phyloP scores from a whole-genome alignment of 2,329 filamentous ascomycete genomes.

The Colletotrichum navitas region DNA sequence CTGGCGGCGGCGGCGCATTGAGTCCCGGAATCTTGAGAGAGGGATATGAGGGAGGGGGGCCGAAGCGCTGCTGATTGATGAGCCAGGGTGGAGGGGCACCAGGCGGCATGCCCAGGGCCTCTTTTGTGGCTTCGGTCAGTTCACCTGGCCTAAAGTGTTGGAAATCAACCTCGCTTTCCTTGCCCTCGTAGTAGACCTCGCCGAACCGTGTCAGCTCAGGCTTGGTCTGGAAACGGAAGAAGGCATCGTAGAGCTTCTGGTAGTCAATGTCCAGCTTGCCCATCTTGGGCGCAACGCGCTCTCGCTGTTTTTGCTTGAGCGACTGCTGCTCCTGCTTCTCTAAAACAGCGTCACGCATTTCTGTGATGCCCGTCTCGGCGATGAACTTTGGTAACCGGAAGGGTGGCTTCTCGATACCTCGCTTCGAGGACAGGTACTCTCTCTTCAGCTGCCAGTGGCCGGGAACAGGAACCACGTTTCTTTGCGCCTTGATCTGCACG shows the following conservation, averaged over 20 bases:
- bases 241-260: conserved; percentile 97
- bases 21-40: conserved; percentile 95
- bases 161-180: conserved; percentile 96
- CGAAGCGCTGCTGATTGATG: conserved; percentile 95
- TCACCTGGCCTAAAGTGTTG: conserved; percentile 92
- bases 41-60: conserved; percentile 93
- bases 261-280: conserved; percentile 98
- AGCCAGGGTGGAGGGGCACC: conserved; percentile 96
- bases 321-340: conserved; percentile 95
- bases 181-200: conserved; percentile 99
- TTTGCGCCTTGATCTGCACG: conserved; percentile 93
- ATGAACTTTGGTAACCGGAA: conserved; percentile 97
- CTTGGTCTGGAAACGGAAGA: conserved; percentile 98
- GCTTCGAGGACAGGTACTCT: conserved; percentile 96
- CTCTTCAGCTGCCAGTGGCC: conserved; percentile 95
- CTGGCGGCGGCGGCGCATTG: conserved; percentile 91
- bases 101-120: conserved; percentile 92
- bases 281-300: conserved; percentile 94
- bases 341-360: conserved; percentile 96
- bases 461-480: conserved; percentile 96
- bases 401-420: conserved; percentile 94
- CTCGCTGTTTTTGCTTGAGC: conserved; percentile 94
- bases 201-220: conserved; percentile 93
- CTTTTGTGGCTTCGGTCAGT: conserved; percentile 87
- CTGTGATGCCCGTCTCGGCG: conserved; percentile 94